Evolutionary conservation across 1,284 basidiomycete genomes (phyloP).

Genomic region (Rhodotorula sp.): DNA sequence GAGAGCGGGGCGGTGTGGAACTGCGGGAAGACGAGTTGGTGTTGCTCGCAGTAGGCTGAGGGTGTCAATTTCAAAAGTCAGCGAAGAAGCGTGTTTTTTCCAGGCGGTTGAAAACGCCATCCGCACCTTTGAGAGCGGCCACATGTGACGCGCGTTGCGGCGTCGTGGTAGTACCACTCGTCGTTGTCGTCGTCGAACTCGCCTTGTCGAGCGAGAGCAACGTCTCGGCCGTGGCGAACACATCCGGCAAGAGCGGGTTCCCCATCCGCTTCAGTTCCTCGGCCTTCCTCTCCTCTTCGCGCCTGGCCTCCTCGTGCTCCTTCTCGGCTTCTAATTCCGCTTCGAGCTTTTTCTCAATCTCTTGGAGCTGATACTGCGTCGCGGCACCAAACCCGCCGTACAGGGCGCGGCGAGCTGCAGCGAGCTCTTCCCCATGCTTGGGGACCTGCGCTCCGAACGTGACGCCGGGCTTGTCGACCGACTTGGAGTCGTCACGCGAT

Average conservation of each 20-base stretch:
- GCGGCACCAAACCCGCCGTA: conserved; percentile 7
- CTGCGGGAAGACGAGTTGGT: background rate
- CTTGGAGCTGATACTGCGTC: background rate
- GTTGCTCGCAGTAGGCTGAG: conserved; percentile 10
- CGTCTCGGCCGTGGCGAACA: background rate
- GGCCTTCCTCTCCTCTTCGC: too few species aligned
- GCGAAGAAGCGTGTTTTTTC: background rate
- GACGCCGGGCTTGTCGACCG: background rate
- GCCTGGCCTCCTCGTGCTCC: background rate
- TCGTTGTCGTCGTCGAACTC: background rate
- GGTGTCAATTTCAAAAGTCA: background rate
- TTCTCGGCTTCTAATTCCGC: background rate
- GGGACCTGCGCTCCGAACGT: background rate
- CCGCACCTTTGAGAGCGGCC: conserved; percentile 3
- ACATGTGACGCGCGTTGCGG: background rate
- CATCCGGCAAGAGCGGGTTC: background rate
- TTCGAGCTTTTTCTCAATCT: background rate
- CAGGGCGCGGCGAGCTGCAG: background rate
- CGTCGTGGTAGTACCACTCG: background rate
- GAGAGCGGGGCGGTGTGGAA: background rate
- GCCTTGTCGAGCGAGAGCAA: background rate
- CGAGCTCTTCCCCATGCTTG: background rate
- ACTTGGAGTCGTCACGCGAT: background rate
- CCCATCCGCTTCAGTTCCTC: background rate
- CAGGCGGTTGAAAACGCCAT: too few species aligned